Conservation (phyloP, 805 yeast genomes). For the Kuraishia hungarica region DNA sequence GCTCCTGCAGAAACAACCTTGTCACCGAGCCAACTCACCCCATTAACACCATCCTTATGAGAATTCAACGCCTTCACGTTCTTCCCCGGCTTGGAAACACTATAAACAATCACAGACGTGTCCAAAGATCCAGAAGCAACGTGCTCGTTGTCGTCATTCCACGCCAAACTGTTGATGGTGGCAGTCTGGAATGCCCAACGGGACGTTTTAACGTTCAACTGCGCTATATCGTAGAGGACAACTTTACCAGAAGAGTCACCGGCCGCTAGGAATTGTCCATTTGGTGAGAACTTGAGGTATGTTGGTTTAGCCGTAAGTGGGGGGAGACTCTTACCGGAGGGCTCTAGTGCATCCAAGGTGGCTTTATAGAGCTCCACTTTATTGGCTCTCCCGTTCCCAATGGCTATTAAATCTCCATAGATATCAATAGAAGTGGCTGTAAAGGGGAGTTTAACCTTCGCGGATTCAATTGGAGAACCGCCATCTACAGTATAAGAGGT, state of each 20-base stretch:
- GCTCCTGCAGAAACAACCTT: constrained; percentile 63
- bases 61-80: constrained; percentile 69
- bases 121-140: constrained; percentile 80
- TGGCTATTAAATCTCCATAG: constrained; percentile 28
- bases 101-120: constrained; percentile 70
- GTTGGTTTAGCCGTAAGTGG: constrained; percentile 56
- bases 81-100: constrained; percentile 70
- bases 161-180: constrained; percentile 63
- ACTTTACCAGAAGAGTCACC: constrained; percentile 89
- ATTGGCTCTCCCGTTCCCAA: constrained; percentile 36
- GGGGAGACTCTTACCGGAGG: constrained; percentile 18
- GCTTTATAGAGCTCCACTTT: constrained; percentile 32
- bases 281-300: constrained; percentile 59
- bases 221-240: constrained; percentile 50
- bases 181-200: constrained; percentile 97
- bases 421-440: constrained; percentile 39
- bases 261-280: constrained; percentile 61
- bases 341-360: constrained; percentile 17
- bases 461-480: neutral
- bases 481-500: constrained; percentile 23
- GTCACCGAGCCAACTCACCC: constrained; percentile 56
- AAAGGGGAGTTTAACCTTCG: constrained; percentile 22
- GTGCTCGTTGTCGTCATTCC: constrained; percentile 70
- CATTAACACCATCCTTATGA: constrained; percentile 81
- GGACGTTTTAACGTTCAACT: constrained; percentile 57